phyloP scores from a whole-genome alignment of 192 early-diverging fungal species.

The Backusella australiensis region DNA sequence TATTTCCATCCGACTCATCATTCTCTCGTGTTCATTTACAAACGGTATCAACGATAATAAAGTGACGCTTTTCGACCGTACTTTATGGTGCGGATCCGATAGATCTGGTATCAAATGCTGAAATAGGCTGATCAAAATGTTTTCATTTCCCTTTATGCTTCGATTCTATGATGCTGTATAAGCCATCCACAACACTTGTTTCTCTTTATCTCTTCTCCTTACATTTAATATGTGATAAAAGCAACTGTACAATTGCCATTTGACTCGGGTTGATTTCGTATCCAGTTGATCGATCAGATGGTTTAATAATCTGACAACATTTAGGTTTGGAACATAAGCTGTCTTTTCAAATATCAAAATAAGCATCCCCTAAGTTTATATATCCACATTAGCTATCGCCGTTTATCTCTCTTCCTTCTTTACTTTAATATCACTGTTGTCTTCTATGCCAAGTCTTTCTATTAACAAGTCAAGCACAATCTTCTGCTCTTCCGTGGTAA shows the following conservation, averaged over 20 bases:
- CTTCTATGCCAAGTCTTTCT: not conserved
- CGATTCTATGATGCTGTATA: not conserved
- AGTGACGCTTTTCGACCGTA: constrained; percentile 43
- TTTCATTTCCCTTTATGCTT: constrained; percentile 9
- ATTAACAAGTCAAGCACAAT: not conserved
- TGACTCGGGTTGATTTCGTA: constrained; percentile 26
- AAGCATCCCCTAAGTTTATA: constrained; percentile 9
- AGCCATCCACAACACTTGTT: too few relatives aligned
- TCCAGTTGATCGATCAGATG: constrained; percentile 6
- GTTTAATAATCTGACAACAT: not conserved
- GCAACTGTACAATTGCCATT: constrained; percentile 22
- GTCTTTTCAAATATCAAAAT: constrained; percentile 19
- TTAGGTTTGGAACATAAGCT: not conserved
- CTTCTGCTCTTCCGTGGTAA: constrained; percentile 17
- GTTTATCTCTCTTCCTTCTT: not conserved
- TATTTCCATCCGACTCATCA: constrained; percentile 37
- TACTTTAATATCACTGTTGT: constrained; percentile 15
- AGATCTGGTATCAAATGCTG: constrained; percentile 38
- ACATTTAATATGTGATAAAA: constrained; percentile 12
- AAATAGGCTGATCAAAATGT: constrained; percentile 32
- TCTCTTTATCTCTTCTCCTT: not conserved
- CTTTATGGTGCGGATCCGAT: constrained; percentile 46
- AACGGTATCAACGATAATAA: constrained; percentile 43
- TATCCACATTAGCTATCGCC: not conserved
- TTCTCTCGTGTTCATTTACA: not conserved